Evolutionary conservation across 805 yeast genomes (phyloP), one percentile per base, ranked within the genome.

Genomic region (Sugiyamaella qingdaonensis): DNA sequence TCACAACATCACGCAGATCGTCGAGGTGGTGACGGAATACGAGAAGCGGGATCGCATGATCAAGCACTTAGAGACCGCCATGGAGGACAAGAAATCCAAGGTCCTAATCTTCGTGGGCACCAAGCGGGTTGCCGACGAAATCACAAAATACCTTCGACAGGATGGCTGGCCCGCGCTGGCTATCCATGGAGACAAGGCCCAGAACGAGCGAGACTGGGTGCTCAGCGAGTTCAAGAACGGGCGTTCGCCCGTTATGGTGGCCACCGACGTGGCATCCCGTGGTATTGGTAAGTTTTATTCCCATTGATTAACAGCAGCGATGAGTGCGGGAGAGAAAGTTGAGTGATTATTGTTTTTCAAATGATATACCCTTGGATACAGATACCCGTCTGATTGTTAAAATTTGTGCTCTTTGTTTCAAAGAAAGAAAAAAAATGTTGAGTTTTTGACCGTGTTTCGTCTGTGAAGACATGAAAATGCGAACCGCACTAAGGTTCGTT

Each of bases 151-250:
- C 71, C 82, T 94, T 68, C 88, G 98, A 78, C 84, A 84, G 63
- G 98, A 92, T 68, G 99, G 99, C 55, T 94, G 96, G 95, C 97
- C 97, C 61, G 99, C 98, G 52, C 78, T 94, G 70, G 97, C 98
- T 67, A 88, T 94, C 67, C 99, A 94, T 71, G 99, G 99, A 78
- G 99, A 94, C 75, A 94, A 94, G 74, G 89, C 86, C 67, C 99
- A 94, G 78, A 80, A 84, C 70, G 98, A 94, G 76, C 91, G 99
- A 81, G 98, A 94, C 77, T 94, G 98, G 98, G 98, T 92, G 64
- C 78, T 94, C 73, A 79, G 77, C 63, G 97, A 92, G 75, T 94
- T 94, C 79, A 88, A 86, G 80, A 68, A 81, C 56, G 98, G 98
- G 65, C 87, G 84, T 73, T 84, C 95, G 52, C 96, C 97, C 61